Conservation (phyloP, 208 protist species). For the Entamoeba dispar region DNA sequence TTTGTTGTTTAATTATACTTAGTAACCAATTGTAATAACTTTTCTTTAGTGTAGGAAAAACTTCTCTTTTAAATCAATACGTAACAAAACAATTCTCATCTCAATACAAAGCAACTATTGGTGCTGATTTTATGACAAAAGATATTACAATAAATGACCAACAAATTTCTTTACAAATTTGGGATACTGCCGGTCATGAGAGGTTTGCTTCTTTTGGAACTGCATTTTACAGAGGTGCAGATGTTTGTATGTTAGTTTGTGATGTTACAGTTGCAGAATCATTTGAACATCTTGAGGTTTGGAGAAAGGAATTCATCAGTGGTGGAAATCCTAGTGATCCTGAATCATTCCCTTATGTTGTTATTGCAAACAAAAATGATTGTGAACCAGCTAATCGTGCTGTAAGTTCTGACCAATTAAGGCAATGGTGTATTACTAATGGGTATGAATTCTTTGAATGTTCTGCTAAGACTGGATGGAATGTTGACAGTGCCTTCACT, state of each 20-base stretch:
- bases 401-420: neutral
- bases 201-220: conserved; percentile 87
- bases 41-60: conserved; percentile 2
- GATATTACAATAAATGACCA: conserved; percentile 2
- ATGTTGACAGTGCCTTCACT: neutral
- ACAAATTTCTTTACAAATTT: conserved; percentile 11
- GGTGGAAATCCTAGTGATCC: conserved; percentile 10
- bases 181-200: conserved; percentile 76
- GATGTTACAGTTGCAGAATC: conserved; percentile 30
- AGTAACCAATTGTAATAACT: neutral
- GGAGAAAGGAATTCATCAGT: conserved; percentile 25
- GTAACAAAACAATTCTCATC: neutral
- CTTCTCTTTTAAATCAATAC: neutral
- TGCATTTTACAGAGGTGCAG: conserved; percentile 91
- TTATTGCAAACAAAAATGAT: conserved; percentile 38
- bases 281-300: conserved; percentile 33
- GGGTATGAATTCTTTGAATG: neutral
- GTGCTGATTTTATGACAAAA: conserved; percentile 24
- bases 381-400: neutral
- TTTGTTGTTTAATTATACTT: neutral
- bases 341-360: conserved; percentile 32
- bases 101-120: conserved; percentile 37
- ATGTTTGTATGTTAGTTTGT: conserved; percentile 70
- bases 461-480: neutral
- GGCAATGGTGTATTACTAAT: neutral